phyloP scores from a whole-genome alignment of 768 basidiomycete species.

The Astraeus odoratus region DNA sequence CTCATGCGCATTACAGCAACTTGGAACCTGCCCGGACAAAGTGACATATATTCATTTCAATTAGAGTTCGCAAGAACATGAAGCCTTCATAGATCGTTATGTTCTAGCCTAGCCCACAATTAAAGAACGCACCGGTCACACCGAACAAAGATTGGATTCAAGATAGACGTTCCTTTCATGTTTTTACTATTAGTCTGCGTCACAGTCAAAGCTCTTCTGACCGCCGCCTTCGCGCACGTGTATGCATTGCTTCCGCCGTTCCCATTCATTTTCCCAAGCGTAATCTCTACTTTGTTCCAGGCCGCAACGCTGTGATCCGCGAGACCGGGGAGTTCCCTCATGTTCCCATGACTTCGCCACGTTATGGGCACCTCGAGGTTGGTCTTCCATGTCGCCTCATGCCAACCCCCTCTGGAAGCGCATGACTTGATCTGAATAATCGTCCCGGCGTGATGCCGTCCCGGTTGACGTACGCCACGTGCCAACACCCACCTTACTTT shows the following conservation, averaged over 20 bases:
- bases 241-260: neutral
- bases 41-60: neutral
- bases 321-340: neutral
- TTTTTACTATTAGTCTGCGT: neutral
- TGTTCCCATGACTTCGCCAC: neutral
- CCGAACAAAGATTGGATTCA: neutral
- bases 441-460: neutral
- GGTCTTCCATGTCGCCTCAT: neutral
- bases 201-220: neutral
- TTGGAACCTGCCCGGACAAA: neutral
- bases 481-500: neutral
- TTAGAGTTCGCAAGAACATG: neutral
- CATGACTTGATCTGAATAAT: neutral
- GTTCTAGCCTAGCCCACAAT: neutral
- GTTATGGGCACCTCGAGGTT: neutral
- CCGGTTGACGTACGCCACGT: neutral
- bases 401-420: neutral
- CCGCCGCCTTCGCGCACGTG: neutral
- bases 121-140: neutral
- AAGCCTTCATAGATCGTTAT: neutral
- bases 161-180: slow-evolving; percentile 2
- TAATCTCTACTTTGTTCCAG: neutral
- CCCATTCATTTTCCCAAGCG: neutral
- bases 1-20: neutral
- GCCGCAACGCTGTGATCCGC: neutral